A percentile compares a stretch with the other conserved stretches of the same genome.
phyloP scores from a whole-genome alignment of 208 protist genomes.

The Lotmaria passim region DNA sequence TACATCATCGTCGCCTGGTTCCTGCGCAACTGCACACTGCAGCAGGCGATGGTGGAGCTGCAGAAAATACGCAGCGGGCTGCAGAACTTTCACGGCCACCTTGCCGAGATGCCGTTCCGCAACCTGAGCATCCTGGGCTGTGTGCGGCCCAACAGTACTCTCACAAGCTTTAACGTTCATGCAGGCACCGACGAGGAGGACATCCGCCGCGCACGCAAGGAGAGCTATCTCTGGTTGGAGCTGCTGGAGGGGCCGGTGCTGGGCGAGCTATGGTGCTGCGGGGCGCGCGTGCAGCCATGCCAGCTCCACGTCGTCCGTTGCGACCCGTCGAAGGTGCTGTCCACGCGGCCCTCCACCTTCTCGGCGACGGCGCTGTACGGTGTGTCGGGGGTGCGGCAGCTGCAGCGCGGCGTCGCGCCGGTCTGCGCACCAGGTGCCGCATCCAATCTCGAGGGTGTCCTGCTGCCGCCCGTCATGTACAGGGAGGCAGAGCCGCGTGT shows the following conservation, averaged over 20 bases:
- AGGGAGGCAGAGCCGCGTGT: conserved; percentile 53
- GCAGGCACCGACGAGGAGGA: conserved; percentile 20
- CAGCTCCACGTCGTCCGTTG: conserved; percentile 83
- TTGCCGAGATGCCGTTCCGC: conserved; percentile 36
- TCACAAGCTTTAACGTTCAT: neutral
- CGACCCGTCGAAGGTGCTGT: conserved; percentile 45
- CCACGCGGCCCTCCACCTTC: conserved; percentile 56
- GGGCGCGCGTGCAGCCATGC: conserved; percentile 79
- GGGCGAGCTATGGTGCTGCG: conserved; percentile 84
- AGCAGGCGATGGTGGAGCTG: conserved; percentile 46
- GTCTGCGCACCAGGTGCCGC: conserved; percentile 47
- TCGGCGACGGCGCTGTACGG: conserved; percentile 75
- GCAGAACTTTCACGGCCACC: conserved; percentile 14
- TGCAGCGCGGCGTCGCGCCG: conserved; percentile 54
- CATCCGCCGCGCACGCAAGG: conserved; percentile 44
- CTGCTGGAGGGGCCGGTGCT: conserved; percentile 67
- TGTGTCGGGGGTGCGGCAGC: conserved; percentile 47
- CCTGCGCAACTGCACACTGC: conserved; percentile 44
- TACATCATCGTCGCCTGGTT: conserved; percentile 70
- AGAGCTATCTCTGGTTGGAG: conserved; percentile 82
- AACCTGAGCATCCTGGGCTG: conserved; percentile 65
- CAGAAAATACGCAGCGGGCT: conserved; percentile 40
- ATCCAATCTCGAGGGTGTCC: conserved; percentile 73
- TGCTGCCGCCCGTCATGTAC: conserved; percentile 73
- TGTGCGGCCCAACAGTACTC: conserved; percentile 38